Evolutionary conservation across 345 rosid species (phyloP).

Genomic region (Brassica carinata): DNA sequence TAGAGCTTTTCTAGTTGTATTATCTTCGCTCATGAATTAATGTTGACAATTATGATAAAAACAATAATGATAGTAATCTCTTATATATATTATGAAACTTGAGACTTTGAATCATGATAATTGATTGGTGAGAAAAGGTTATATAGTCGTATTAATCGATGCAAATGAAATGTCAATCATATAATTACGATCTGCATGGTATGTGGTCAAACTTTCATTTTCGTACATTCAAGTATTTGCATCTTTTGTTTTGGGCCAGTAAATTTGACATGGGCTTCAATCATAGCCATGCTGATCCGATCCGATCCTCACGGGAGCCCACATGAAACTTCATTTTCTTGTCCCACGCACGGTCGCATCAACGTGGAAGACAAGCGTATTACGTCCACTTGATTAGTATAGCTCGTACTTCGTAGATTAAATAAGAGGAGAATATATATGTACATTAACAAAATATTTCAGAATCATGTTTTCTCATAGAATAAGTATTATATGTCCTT

Average conservation of each 20-base stretch:
- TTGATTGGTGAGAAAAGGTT: neutral
- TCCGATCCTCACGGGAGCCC: neutral
- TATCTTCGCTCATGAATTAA: too few relatives aligned
- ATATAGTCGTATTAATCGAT: neutral
- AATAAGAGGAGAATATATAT: neutral
- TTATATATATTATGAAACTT: neutral
- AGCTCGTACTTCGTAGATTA: neutral
- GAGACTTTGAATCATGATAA: neutral
- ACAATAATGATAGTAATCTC: neutral
- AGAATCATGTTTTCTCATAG: neutral
- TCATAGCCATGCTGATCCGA: neutral
- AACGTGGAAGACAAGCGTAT: neutral
- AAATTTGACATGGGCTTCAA: slow-evolving; percentile 33
- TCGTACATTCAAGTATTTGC: neutral
- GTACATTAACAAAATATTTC: neutral
- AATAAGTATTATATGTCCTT: neutral
- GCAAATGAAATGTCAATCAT: neutral
- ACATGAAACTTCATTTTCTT: neutral
- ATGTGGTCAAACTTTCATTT: neutral
- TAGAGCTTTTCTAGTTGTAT: too few relatives aligned
- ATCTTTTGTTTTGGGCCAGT: neutral
- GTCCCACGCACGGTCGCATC: neutral
- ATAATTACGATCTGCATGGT: neutral
- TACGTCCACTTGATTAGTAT: neutral
- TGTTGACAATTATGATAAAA: neutral